phyloP scores from a whole-genome alignment of 2,329 filamentous ascomycete species.

The Fusarium neocosmosporiellum region DNA sequence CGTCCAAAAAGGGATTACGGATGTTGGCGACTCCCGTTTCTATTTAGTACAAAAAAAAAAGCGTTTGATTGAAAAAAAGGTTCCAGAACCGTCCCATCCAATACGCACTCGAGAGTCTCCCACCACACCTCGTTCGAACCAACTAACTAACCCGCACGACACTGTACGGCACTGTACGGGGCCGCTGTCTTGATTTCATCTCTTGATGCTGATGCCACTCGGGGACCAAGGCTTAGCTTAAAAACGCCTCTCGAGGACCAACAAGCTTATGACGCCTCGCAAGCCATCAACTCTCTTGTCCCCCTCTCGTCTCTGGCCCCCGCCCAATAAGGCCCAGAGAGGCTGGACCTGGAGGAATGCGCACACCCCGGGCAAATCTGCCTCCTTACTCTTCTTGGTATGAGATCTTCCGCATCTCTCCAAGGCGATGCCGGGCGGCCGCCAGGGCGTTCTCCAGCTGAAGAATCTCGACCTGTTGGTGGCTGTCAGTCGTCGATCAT shows the following conservation, averaged over 20 bases:
- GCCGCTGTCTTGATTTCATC: not conserved
- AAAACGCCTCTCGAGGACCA: not conserved
- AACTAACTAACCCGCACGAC: not conserved
- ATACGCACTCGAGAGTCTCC: not conserved
- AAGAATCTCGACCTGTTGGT: conserved; percentile 87
- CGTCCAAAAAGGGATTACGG: not conserved
- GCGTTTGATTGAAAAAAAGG: no score
- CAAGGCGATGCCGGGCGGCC: conserved; percentile 82
- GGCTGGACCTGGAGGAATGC: conserved; percentile 2
- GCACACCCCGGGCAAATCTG: not conserved
- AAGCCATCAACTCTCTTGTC: conserved; percentile 17
- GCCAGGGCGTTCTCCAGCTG: conserved; percentile 90
- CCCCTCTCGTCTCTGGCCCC: not conserved
- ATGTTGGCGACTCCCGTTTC: conserved; percentile 14
- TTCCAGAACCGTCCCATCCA: conserved; percentile 4
- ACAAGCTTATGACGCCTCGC: conserved; percentile 3
- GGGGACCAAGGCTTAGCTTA: not conserved
- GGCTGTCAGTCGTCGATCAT: conserved; percentile 31
- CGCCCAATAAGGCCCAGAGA: not conserved
- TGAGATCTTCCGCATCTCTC: conserved; percentile 98
- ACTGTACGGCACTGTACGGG: conserved; percentile 10
- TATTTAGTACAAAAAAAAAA: conserved; percentile 8
- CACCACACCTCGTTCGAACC: not conserved
- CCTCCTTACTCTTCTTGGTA: conserved; percentile 78
- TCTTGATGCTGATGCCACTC: not conserved